Evolutionary conservation across 495 filamentous ascomycete genomes (phyloP).

Genomic region (Aspergillus steynii): DNA sequence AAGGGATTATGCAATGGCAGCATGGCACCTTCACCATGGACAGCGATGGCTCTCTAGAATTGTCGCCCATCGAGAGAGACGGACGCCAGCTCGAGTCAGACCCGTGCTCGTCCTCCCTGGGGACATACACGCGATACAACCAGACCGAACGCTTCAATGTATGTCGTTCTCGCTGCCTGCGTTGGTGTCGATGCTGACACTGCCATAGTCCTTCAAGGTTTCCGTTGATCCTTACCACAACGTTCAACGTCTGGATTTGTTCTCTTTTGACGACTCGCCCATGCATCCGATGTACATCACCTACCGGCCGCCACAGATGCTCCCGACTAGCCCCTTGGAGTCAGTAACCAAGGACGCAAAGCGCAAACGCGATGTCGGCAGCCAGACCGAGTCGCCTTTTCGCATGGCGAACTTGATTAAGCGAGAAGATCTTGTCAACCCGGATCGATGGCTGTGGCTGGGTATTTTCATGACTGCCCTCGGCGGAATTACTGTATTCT

Average conservation of each 20-base stretch:
- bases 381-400: slow-evolving; percentile 34
- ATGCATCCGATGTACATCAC: slow-evolving; percentile 74
- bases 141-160: slow-evolving; percentile 67
- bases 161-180: slow-evolving; percentile 10
- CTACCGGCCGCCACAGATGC: slow-evolving; percentile 70
- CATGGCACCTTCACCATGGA: slow-evolving; percentile 63
- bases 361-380: slow-evolving; percentile 25
- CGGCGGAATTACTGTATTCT: slow-evolving; percentile 47
- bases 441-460: slow-evolving; percentile 68
- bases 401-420: slow-evolving; percentile 45
- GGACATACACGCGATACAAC: slow-evolving; percentile 68
- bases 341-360: slow-evolving; percentile 46
- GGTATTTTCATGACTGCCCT: slow-evolving; percentile 66
- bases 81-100: slow-evolving; percentile 71
- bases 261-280: slow-evolving; percentile 62
- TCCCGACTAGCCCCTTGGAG: slow-evolving; percentile 70
- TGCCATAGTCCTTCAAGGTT: slow-evolving; percentile 59
- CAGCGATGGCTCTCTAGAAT: slow-evolving; percentile 57
- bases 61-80: slow-evolving; percentile 67
- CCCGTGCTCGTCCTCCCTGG: slow-evolving; percentile 56
- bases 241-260: slow-evolving; percentile 65
- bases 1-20: slow-evolving; percentile 76
- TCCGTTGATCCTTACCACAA: slow-evolving; percentile 62
- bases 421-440: slow-evolving; percentile 50
- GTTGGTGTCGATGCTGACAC: slow-evolving; percentile 18